Percentiles rank a stretch among this genome's conserved stretches.
phyloP scores from a whole-genome alignment of 179 eudicot genomes.

The Kewa caespitosa region DNA sequence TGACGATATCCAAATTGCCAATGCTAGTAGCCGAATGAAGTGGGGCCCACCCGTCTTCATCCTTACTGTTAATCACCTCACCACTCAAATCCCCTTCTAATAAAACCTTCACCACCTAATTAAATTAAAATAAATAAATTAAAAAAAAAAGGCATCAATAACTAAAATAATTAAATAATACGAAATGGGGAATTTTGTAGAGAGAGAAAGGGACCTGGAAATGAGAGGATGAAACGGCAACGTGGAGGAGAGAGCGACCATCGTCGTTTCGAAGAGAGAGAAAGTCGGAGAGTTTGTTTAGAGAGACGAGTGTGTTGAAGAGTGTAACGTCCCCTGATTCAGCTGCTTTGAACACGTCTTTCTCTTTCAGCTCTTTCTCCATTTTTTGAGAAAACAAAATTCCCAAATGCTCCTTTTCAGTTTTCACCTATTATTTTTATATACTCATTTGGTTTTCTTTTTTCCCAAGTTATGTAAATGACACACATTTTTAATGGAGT shows the following conservation, averaged over 20 bases:
- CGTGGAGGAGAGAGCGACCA: slow-evolving; percentile 87
- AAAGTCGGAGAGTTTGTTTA: slow-evolving; percentile 40
- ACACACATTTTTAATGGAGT: too few relatives aligned
- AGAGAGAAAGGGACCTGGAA: slow-evolving; percentile 33
- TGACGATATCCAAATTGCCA: slow-evolving; percentile 67
- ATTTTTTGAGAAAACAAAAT: too few relatives aligned
- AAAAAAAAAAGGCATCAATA: not conserved
- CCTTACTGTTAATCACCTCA: slow-evolving; percentile 60
- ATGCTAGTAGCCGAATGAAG: slow-evolving; percentile 92
- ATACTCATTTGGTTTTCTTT: too few relatives aligned
- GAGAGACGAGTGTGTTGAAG: slow-evolving; percentile 59
- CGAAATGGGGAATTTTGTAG: not conserved
- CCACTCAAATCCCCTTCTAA: slow-evolving; percentile 55
- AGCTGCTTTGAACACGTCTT: slow-evolving; percentile 81
- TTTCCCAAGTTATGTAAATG: too few relatives aligned
- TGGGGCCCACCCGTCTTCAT: slow-evolving; percentile 97
- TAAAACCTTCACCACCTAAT: slow-evolving; percentile 58
- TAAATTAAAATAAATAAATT: not conserved
- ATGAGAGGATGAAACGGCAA: slow-evolving; percentile 64
- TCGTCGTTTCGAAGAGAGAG: slow-evolving; percentile 91
- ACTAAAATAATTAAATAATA: not conserved
- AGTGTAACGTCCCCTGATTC: slow-evolving; percentile 57
- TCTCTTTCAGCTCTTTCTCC: slow-evolving; percentile 26
- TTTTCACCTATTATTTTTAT: too few relatives aligned
- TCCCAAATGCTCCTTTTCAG: too few relatives aligned